Evolutionary conservation across 2,329 filamentous ascomycete species (phyloP).

Genomic region (Talaromyces sp.): DNA sequence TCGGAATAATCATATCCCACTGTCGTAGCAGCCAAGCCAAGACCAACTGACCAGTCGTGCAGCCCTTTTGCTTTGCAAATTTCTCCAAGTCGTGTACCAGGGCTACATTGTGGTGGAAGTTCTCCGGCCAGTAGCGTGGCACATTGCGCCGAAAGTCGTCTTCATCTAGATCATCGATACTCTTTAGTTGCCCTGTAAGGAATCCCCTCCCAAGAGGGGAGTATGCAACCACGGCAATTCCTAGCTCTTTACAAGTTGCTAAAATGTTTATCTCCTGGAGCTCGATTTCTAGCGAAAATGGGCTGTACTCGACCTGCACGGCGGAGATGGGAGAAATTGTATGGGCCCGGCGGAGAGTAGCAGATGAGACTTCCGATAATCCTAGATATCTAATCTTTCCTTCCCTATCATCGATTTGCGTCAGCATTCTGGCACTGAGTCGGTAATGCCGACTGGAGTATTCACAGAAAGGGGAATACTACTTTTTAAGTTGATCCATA

Average conservation of each 20-base stretch:
- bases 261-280: neutral
- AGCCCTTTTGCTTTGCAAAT: neutral
- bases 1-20: neutral
- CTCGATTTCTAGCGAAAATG: slow-evolving; percentile 33
- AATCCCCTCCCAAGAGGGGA: slow-evolving; percentile 59
- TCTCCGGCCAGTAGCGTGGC: slow-evolving; percentile 51
- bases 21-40: neutral
- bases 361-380: slow-evolving; percentile 51
- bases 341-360: slow-evolving; percentile 50
- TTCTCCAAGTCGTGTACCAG: slow-evolving; percentile 30
- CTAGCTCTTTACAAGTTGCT: slow-evolving; percentile 20
- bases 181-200: slow-evolving; percentile 49
- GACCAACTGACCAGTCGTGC: neutral
- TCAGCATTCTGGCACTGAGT: neutral
- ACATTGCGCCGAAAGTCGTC: slow-evolving; percentile 44
- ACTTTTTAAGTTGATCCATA: slow-evolving; percentile 42
- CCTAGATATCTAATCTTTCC: slow-evolving; percentile 52
- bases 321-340: slow-evolving; percentile 50
- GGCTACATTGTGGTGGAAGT: slow-evolving; percentile 43
- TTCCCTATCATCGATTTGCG: neutral
- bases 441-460: neutral
- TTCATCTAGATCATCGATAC: slow-evolving; percentile 44
- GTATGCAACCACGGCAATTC: slow-evolving; percentile 59
- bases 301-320: slow-evolving; percentile 55
- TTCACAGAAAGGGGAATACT: neutral